Evolutionary conservation across 1,284 basidiomycete species (phyloP).

Genomic region (Tetrapyrgos nigripes): DNA sequence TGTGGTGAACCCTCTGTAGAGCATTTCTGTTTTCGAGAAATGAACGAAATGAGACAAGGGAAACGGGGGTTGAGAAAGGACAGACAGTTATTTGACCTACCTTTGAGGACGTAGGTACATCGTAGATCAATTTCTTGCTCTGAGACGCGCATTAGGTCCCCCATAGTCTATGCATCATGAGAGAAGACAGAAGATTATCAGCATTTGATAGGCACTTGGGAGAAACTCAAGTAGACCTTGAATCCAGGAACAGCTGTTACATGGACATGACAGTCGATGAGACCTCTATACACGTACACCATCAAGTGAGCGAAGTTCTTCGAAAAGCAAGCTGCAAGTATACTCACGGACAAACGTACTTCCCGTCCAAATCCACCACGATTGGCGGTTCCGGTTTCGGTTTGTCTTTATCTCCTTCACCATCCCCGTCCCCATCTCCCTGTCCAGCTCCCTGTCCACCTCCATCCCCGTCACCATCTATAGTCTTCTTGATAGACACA

Average conservation of each 20-base stretch:
- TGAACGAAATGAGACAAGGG: neutral
- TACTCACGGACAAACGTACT: constrained; percentile 46
- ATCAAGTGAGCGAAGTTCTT: neutral
- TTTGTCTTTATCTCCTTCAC: constrained; percentile 10
- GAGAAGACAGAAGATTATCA: neutral
- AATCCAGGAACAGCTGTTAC: constrained; percentile 48
- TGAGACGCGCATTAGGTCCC: constrained; percentile 39
- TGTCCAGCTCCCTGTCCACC: too few relatives aligned
- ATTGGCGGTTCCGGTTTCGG: neutral
- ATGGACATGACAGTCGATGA: constrained; percentile 53
- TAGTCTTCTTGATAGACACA: constrained; percentile 26
- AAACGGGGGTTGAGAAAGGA: neutral
- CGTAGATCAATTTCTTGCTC: constrained; percentile 43
- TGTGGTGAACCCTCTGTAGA: constrained; percentile 53
- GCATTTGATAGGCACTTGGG: neutral
- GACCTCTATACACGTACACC: constrained; percentile 26
- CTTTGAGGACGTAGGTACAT: constrained; percentile 45
- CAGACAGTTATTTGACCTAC: constrained; percentile 17
- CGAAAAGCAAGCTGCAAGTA: neutral
- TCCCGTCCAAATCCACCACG: constrained; percentile 41
- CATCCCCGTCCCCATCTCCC: constrained; percentile 12
- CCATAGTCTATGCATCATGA: constrained; percentile 33
- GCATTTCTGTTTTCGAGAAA: constrained; percentile 40
- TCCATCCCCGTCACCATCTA: constrained; percentile 13
- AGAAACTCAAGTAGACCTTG: constrained; percentile 21